Conservation (phyloP, 345 rosid species). For the Turnera subulata region DNA sequence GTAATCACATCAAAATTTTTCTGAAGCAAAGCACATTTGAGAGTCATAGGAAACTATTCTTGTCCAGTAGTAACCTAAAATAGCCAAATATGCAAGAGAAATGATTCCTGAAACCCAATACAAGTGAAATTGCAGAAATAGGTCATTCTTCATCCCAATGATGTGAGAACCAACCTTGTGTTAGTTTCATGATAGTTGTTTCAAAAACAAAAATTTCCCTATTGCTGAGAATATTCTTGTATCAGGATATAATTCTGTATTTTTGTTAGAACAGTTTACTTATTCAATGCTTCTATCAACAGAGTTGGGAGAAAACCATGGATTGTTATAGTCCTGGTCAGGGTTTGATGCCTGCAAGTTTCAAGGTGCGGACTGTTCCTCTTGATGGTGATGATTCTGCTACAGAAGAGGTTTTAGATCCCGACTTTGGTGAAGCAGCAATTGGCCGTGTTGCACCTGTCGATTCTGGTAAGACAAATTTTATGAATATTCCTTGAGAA, state of each 20-base stretch:
- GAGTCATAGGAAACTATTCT: too few relatives aligned
- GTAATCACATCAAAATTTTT: too few relatives aligned
- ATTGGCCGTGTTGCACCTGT: conserved; percentile 95
- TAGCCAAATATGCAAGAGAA: too few relatives aligned
- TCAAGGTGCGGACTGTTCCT: conserved; percentile 75
- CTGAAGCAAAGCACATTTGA: too few relatives aligned
- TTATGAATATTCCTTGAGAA: not conserved
- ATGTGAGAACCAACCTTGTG: too few relatives aligned
- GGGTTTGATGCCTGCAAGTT: conserved; percentile 94
- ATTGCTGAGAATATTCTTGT: conserved; percentile 4
- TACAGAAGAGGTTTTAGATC: conserved; percentile 74
- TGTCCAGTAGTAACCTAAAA: too few relatives aligned
- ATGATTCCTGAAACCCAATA: too few relatives aligned
- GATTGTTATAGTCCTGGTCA: conserved; percentile 94
- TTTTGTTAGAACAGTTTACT: conserved; percentile 5
- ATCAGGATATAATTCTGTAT: not conserved
- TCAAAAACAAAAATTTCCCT: not conserved
- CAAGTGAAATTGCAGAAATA: too few relatives aligned
- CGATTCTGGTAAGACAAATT: conserved; percentile 48
- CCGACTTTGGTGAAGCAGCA: conserved; percentile 94
- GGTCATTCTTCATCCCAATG: too few relatives aligned
- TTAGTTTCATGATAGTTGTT: not conserved
- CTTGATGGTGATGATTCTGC: conserved; percentile 62
- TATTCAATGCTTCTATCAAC: conserved; percentile 10
- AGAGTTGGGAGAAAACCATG: conserved; percentile 97